Evolutionary conservation across 192 early-diverging fungal genomes (phyloP).

Genomic region (Umbelopsis isabellina): DNA sequence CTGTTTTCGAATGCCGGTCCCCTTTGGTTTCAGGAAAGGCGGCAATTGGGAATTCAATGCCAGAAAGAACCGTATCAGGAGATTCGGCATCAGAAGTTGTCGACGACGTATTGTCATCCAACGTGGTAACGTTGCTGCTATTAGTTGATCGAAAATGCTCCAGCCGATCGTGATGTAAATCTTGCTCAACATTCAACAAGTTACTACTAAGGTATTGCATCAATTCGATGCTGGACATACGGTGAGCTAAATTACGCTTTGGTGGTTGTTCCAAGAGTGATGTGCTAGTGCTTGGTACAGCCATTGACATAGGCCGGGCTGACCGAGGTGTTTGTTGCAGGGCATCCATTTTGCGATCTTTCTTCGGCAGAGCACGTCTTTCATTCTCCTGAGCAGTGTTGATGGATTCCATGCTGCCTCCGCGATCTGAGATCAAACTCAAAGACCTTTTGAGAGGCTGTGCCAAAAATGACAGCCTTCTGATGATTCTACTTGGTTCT

Average conservation of each 20-base stretch:
- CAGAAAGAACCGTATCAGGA: conserved; percentile 17
- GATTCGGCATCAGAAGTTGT: conserved; percentile 1
- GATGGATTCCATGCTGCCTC: conserved; percentile 2
- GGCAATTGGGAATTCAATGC: conserved; percentile 10
- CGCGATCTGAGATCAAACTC: conserved; percentile 18
- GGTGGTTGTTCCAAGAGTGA: neutral
- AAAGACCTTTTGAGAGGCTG: conserved; percentile 8
- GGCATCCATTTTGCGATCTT: neutral
- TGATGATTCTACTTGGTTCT: conserved; percentile 4
- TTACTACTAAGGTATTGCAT: conserved; percentile 16
- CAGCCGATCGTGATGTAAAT: conserved; percentile 12
- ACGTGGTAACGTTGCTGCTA: neutral
- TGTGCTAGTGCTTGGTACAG: neutral
- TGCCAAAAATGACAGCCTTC: conserved; percentile 9
- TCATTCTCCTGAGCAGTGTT: conserved; percentile 6
- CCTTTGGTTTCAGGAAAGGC: conserved; percentile 3
- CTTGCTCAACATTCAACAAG: conserved; percentile 8
- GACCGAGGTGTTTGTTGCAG: neutral
- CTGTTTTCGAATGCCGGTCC: neutral
- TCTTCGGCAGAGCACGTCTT: neutral
- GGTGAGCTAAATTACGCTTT: neutral
- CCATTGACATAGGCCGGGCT: conserved; percentile 8
- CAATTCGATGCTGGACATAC: conserved; percentile 14
- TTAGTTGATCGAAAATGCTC: conserved; percentile 1
- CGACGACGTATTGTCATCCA: conserved; percentile 10